Conservation (phyloP, 148 eudicot genomes). For the Nepenthes gracilis region DNA sequence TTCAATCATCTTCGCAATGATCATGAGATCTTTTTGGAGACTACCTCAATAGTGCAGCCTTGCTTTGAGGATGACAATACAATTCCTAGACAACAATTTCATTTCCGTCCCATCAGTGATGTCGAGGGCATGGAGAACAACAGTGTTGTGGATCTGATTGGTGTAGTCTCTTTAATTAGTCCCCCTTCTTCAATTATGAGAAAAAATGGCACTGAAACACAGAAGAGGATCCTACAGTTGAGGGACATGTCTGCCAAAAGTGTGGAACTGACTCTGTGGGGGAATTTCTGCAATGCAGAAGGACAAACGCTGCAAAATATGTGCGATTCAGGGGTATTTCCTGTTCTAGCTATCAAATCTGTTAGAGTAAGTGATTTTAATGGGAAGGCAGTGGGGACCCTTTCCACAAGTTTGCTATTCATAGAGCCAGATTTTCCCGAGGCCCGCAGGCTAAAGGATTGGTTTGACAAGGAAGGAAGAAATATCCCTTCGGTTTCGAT, state of each 20-base stretch:
- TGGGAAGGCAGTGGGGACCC: conserved; percentile 75
- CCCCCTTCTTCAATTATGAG: conserved; percentile 64
- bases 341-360: conserved; percentile 80
- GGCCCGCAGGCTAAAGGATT: conserved; percentile 46
- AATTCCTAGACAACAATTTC: conserved; percentile 71
- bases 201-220: conserved; percentile 79
- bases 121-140: conserved; percentile 52
- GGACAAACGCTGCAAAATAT: conserved; percentile 61
- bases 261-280: conserved; percentile 89
- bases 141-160: conserved; percentile 67
- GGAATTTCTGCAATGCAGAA: conserved; percentile 71
- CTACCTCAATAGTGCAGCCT: conserved; percentile 55
- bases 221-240: conserved; percentile 63
- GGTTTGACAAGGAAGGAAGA: conserved; percentile 76
- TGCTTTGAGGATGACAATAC: conserved; percentile 61
- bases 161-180: conserved; percentile 61
- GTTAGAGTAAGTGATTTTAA: conserved; percentile 69
- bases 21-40: conserved; percentile 63
- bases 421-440: conserved; percentile 92
- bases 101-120: conserved; percentile 65
- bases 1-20: conserved; percentile 79
- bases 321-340: conserved; percentile 71
- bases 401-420: conserved; percentile 48
- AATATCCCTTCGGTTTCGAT: conserved; percentile 44
- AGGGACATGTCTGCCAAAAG: conserved; percentile 87